A percentile compares a stretch with the other conserved stretches of the same genome.
These are phyloP conservation scores for Sporisorium graminicola DNA, from an alignment of 1,284 basidiomycete genomes.

Conservation along the genomic window DNA sequence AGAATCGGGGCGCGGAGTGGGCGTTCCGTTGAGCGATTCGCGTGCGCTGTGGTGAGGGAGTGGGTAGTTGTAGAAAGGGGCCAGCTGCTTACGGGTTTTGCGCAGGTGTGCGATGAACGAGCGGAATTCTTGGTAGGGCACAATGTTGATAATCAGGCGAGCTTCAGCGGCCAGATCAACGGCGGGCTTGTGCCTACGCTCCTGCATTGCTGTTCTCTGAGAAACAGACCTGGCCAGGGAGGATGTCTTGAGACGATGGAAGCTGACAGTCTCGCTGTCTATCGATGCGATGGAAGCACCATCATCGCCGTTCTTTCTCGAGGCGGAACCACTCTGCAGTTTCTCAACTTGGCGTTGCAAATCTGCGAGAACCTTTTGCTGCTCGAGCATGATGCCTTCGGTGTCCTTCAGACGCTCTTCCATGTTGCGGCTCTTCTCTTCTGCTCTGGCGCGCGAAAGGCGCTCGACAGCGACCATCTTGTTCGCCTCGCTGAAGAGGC, in stretches of 20 bases:
- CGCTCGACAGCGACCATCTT: conserved; percentile 84
- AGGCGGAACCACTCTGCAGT: conserved; percentile 23
- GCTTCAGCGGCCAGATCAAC: conserved; percentile 34
- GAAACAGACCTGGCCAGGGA: conserved; percentile 39
- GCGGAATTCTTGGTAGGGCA: conserved; percentile 88
- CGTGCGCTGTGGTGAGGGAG: conserved; percentile 16
- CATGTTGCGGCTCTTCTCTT: conserved; percentile 83
- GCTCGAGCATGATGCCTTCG: conserved; percentile 75
- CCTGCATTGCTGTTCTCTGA: conserved; percentile 32
- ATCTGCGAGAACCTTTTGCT: conserved; percentile 75
- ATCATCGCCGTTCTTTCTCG: conserved; percentile 32
- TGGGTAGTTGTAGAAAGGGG: conserved; percentile 62
- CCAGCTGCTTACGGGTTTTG: conserved; percentile 73
- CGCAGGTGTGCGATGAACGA: conserved; percentile 85
- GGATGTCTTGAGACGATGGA: conserved; percentile 46
- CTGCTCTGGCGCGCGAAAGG: conserved; percentile 79
- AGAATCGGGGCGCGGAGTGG: conserved; percentile 43
- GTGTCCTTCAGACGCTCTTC: conserved; percentile 84
- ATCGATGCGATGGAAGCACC: conserved; percentile 24
- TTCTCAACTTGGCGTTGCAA: conserved; percentile 88
- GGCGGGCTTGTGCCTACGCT: conserved; percentile 29
- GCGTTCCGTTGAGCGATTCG: conserved; percentile 25
- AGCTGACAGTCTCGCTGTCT: conserved; percentile 47
- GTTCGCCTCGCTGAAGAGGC: conserved; percentile 72
- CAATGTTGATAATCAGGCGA: conserved; percentile 63